phyloP scores from a whole-genome alignment of 371 early-diverging fungal genomes.

The Ordospora colligata region DNA sequence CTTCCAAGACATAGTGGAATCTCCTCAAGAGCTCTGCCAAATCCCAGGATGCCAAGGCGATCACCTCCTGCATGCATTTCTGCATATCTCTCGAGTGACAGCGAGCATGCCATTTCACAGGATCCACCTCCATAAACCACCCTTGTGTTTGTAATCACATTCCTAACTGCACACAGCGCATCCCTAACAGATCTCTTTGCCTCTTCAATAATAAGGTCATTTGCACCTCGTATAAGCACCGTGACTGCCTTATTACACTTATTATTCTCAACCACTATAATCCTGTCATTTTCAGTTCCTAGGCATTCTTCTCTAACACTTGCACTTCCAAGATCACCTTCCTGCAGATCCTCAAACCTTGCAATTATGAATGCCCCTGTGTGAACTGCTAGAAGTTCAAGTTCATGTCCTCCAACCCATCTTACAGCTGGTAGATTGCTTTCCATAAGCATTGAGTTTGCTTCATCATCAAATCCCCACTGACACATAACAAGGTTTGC shows the following conservation, averaged over 20 bases:
- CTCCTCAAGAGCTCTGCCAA: constrained; percentile 85
- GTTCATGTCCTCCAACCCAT: constrained; percentile 99
- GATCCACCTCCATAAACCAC: constrained; percentile 98
- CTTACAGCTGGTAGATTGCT: constrained; percentile 92
- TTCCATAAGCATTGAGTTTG: constrained; percentile 92
- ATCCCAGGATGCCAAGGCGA: constrained; percentile 63
- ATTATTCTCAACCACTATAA: constrained; percentile 79
- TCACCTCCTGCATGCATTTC: constrained; percentile 8
- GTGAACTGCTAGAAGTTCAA: constrained; percentile 89
- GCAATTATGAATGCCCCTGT: constrained; percentile 96
- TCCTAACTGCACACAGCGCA: constrained; percentile 96
- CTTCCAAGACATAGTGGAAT: constrained; percentile 88
- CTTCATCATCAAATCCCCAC: constrained; percentile 99
- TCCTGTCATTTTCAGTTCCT: constrained; percentile 92
- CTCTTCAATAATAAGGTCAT: constrained; percentile 96
- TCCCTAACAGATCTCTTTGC: constrained; percentile 95
- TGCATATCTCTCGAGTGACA: constrained; percentile 52
- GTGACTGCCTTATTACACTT: constrained; percentile 85
- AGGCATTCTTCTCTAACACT: constrained; percentile 80
- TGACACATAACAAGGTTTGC: constrained; percentile 97
- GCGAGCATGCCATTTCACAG: constrained; percentile 84
- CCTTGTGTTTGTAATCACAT: constrained; percentile 83
- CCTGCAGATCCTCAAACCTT: constrained; percentile 85
- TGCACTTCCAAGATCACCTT: constrained; percentile 81
- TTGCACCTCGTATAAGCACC: constrained; percentile 91